phyloP scores from a whole-genome alignment of 2,329 filamentous ascomycete genomes.

The Microdochium paspali region DNA sequence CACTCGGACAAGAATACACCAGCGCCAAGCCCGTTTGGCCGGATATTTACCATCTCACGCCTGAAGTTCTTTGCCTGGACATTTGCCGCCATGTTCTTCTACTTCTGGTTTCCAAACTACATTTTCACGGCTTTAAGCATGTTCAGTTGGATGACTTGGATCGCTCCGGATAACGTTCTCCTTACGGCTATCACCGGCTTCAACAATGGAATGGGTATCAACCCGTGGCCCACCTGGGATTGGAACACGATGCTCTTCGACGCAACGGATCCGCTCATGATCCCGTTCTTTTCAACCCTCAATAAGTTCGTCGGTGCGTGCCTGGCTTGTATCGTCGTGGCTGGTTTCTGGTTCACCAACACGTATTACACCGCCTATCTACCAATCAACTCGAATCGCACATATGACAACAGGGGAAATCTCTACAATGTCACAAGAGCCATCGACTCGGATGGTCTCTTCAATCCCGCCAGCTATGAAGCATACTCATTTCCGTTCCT shows the following conservation, averaged over 20 bases:
- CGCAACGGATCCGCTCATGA: constrained; percentile 10
- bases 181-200: constrained; percentile 21
- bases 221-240: constrained; percentile 28
- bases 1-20: constrained; percentile 29
- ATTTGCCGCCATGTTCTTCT: constrained; percentile 37
- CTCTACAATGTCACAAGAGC: constrained; percentile 32
- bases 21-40: constrained; percentile 28
- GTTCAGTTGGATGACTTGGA: constrained; percentile 47
- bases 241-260: constrained; percentile 22
- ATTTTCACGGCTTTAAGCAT: constrained; percentile 33
- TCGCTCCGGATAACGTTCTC: constrained; percentile 25
- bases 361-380: constrained; percentile 45
- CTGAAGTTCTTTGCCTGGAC: constrained; percentile 33
- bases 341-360: constrained; percentile 49
- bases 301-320: constrained; percentile 53
- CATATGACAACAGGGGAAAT: constrained; percentile 37
- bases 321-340: constrained; percentile 42
- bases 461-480: constrained; percentile 34
- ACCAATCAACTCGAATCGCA: constrained; percentile 38
- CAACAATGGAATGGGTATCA: constrained; percentile 22
- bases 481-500: constrained; percentile 43
- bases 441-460: constrained; percentile 25
- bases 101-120: constrained; percentile 41
- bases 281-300: constrained; percentile 47
- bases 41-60: constrained; percentile 29